Conservation (phyloP, 2,329 filamentous ascomycete species). For the Gyromitra esculenta region DNA sequence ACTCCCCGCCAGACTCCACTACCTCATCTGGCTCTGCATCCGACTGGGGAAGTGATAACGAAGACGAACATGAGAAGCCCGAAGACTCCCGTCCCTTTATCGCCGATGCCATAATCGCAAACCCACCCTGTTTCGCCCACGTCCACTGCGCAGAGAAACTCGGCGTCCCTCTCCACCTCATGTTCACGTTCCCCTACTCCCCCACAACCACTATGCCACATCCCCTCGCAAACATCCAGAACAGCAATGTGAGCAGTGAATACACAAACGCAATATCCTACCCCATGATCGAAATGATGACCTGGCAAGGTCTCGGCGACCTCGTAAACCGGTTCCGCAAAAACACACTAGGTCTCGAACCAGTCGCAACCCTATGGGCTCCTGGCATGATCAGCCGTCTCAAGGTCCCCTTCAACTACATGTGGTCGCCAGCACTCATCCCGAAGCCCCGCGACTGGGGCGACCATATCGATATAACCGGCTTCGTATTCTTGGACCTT, state of each 20-base stretch:
- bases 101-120: conserved; percentile 84
- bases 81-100: conserved; percentile 63
- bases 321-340: conserved; percentile 78
- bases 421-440: conserved; percentile 74
- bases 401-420: conserved; percentile 78
- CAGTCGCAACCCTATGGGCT: conserved; percentile 79
- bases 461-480: conserved; percentile 75
- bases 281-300: conserved; percentile 83
- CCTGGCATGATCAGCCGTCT: conserved; percentile 76
- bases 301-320: conserved; percentile 88
- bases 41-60: neutral
- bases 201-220: conserved; percentile 80
- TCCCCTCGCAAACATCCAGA: conserved; percentile 78
- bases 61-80: conserved; percentile 65
- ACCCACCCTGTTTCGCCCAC: conserved; percentile 80
- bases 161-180: conserved; percentile 80
- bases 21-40: conserved; percentile 8
- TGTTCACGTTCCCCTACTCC: conserved; percentile 87
- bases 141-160: conserved; percentile 81
- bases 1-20: neutral
- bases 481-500: conserved; percentile 80
- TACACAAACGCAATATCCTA: conserved; percentile 85
- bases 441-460: conserved; percentile 76
- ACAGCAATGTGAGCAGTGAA: conserved; percentile 74
- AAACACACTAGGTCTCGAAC: conserved; percentile 75